Percentiles rank a stretch among this genome's conserved stretches.
These are phyloP conservation scores for Fraxinus paxiana DNA, from an alignment of 305 asterid genomes.

Conservation along the genomic window DNA sequence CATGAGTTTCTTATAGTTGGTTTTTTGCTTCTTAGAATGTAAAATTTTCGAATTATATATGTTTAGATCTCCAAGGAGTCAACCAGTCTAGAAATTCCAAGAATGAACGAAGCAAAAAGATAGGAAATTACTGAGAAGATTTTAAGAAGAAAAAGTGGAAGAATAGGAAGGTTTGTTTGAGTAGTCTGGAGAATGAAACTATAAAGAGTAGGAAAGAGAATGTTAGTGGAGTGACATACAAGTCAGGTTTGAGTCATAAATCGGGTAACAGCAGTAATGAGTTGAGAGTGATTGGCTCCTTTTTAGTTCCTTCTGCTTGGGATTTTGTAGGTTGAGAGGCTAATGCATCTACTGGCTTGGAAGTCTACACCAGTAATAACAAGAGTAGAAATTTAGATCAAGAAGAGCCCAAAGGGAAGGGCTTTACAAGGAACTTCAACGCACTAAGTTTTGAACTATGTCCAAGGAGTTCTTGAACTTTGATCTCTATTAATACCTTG, in stretches of 20 bases:
- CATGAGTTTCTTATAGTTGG: neutral
- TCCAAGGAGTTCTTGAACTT: constrained; percentile 35
- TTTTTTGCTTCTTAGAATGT: neutral
- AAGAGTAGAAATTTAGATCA: neutral
- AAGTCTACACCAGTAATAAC: no score
- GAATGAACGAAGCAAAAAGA: neutral
- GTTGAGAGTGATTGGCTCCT: constrained; percentile 40
- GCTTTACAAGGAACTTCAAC: constrained; percentile 48
- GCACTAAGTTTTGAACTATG: constrained; percentile 66
- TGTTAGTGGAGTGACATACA: constrained; percentile 31
- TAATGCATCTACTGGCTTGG: constrained; percentile 9
- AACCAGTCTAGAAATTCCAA: neutral
- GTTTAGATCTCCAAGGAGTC: neutral
- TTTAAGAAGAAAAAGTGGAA: constrained; percentile 46
- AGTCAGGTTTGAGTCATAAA: constrained; percentile 28
- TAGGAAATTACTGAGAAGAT: constrained; percentile 22
- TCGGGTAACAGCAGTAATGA: constrained; percentile 31
- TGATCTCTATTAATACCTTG: neutral
- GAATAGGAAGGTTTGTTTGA: constrained; percentile 42
- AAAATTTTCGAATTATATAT: neutral
- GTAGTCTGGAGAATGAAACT: constrained; percentile 39
- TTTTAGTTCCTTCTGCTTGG: constrained; percentile 41
- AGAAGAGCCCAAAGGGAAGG: constrained; percentile 57
- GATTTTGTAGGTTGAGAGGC: constrained; percentile 39
- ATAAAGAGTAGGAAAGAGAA: constrained; percentile 58